Conservation (phyloP, 257 asterid genomes). For the Solanum megistacrolobum region DNA sequence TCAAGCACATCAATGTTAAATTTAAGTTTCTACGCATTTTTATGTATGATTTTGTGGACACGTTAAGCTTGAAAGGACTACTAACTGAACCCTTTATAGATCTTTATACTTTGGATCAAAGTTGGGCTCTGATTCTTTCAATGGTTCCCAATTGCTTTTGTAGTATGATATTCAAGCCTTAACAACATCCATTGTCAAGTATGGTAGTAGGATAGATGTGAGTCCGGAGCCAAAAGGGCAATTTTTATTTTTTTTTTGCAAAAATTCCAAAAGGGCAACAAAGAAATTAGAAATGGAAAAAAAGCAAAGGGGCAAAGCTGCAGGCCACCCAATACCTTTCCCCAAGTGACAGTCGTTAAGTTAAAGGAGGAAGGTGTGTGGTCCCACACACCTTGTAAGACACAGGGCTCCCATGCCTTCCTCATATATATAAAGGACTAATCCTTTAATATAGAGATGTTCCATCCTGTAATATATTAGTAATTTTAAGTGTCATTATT, state of each 20-base stretch:
- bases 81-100: not conserved
- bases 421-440: slow-evolving; percentile 30
- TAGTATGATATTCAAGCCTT: not conserved
- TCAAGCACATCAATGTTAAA: not conserved
- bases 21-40: not conserved
- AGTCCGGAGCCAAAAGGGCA: not conserved
- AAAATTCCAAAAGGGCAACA: not conserved
- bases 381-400: not conserved
- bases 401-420: not conserved
- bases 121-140: not conserved
- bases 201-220: not conserved
- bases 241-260: no score
- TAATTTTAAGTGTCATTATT: not conserved
- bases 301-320: not conserved
- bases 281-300: not conserved
- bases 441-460: slow-evolving; percentile 80
- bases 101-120: not conserved
- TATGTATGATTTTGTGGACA: not conserved
- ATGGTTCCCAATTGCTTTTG: not conserved
- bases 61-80: not conserved
- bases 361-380: not conserved
- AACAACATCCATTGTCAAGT: not conserved
- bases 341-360: not conserved
- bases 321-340: not conserved
- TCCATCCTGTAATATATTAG: slow-evolving; percentile 51